Conservation (phyloP, 1,139 yeast species). For the Starmera stellimalicola region DNA sequence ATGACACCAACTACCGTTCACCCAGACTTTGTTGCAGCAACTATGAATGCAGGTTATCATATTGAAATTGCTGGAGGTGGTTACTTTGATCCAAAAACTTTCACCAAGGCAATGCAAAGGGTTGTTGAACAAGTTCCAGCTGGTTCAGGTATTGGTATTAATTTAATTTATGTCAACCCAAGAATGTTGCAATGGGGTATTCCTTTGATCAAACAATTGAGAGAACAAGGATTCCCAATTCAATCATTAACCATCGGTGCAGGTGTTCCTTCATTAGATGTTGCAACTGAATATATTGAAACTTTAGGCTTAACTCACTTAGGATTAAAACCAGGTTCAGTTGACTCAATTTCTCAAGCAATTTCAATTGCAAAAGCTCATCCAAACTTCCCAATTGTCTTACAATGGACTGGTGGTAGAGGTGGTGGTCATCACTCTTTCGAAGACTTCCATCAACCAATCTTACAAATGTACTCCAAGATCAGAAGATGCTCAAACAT, state of each 20-base stretch:
- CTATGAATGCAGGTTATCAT: conserved; percentile 93
- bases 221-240: conserved; percentile 89
- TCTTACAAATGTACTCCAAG: conserved; percentile 89
- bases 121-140: conserved; percentile 61
- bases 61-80: conserved; percentile 99
- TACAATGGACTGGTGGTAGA: conserved; percentile 99
- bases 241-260: conserved; percentile 98
- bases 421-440: conserved; percentile 99
- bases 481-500: conserved; percentile 89
- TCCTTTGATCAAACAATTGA: conserved; percentile 81
- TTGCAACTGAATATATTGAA: conserved; percentile 91
- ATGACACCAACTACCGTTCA: conserved; percentile 98
- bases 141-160: conserved; percentile 85
- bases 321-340: conserved; percentile 96
- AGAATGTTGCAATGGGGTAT: conserved; percentile 98
- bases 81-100: conserved; percentile 63
- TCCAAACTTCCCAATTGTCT: conserved; percentile 90
- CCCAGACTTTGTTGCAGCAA: conserved; percentile 87
- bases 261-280: conserved; percentile 97
- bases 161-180: conserved; percentile 93
- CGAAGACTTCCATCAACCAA: conserved; percentile 98
- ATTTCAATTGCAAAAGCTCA: conserved; percentile 90
- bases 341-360: conserved; percentile 82
- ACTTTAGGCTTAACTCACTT: conserved; percentile 88
- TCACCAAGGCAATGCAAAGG: conserved; percentile 68